Evolutionary conservation across 169 alveolate species (phyloP), one percentile per base, ranked within the genome.

Genomic region (Plasmodium blacklocki): DNA sequence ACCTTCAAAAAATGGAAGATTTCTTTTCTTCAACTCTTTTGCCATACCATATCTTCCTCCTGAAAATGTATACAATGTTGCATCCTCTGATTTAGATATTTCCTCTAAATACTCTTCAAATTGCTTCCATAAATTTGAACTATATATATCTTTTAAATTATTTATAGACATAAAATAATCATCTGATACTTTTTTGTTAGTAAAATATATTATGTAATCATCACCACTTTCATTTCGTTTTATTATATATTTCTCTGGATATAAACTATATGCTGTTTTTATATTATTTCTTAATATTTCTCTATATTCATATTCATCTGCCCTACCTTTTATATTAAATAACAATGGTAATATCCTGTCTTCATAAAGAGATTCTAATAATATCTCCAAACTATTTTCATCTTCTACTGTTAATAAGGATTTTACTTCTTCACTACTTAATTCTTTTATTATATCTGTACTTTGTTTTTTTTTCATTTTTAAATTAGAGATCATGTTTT

Each of bases 1-100:
- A 1, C 93, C 94, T 59, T 78, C 74, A 56, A 95, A 80, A 88
- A 95, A 95, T 1, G 95, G 93, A 9, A 95, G 76, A 60, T 93
- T 90, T 88, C 91, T 80, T 73, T 86, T 60, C 62, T 90, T 88
- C 70, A 95, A 72, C 32, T 85, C 93, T 89, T 92, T 92, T 50
- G 96, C 94, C 93, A 94, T 91, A 47, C 97, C 97, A 88, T 95
- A 95, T 32, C 95, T 95, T 54, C 95, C 93, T 4, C 96, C 96
- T 1, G 96, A 93, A 88, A 94, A 94, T 1, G 88, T 76, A 60
- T 91, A 88, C 70, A 88, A 32, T n/a, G 26, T 75, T 19, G 88
- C 76, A 73, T 90, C 93, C 6, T 88, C 93, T 45, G 89, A 74
- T 26, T 80, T 74, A 23, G 93, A 91, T 54, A 91, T 90, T 62